These are phyloP conservation scores for Erodium maritimum DNA, from an alignment of 345 rosid genomes.

Conservation along the genomic window DNA sequence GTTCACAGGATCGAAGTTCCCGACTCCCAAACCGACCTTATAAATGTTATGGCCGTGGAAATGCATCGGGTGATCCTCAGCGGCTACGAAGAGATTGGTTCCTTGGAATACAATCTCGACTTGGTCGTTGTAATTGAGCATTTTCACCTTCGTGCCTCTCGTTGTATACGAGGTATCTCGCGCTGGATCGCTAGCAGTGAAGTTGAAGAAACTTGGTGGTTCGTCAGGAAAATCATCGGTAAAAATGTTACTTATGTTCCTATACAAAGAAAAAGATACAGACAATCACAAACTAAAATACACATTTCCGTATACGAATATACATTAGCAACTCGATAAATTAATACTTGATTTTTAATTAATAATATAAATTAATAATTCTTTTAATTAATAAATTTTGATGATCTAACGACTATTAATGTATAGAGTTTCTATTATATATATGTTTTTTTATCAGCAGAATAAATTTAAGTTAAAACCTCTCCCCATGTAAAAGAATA, in stretches of 20 bases:
- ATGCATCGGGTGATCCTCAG: conserved; percentile 16
- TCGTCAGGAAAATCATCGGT: conserved; percentile 17
- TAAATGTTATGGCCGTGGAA: conserved; percentile 14
- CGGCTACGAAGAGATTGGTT: conserved; percentile 10
- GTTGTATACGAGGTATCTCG: background rate
- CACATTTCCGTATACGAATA: no score
- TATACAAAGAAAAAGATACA: no score
- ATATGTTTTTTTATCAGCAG: no score
- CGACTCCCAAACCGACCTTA: conserved; percentile 8
- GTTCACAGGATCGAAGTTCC: conserved; percentile 6
- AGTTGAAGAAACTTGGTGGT: conserved; percentile 11
- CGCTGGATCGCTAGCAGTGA: conserved; percentile 1
- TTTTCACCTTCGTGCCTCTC: conserved; percentile 12
- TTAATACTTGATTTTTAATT: no score
- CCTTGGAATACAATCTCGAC: conserved; percentile 19
- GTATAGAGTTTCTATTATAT: no score
- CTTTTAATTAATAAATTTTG: no score
- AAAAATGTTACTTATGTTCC: conserved; percentile 17
- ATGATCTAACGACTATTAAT: no score
- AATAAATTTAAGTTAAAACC: no score
- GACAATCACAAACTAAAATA: no score
- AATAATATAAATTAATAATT: no score
- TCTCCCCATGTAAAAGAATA: no score
- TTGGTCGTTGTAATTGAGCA: conserved; percentile 16
- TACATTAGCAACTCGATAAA: no score